Evolutionary conservation across 768 basidiomycete genomes (phyloP).

Genomic region (Russula dissimulans): DNA sequence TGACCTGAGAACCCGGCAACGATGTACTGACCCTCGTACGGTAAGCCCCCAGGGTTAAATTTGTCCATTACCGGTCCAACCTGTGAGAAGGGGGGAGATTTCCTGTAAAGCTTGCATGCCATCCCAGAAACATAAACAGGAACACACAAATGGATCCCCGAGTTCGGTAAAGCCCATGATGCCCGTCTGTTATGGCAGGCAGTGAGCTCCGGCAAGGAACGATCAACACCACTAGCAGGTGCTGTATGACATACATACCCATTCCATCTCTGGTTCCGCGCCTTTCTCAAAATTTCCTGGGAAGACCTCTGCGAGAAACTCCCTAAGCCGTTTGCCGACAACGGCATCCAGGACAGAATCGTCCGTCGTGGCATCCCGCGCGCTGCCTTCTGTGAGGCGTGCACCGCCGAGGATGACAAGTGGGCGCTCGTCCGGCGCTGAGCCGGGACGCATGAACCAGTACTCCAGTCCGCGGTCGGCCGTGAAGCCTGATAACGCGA

Average conservation of each 20-base stretch:
- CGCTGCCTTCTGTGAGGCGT: slow-evolving; percentile 35
- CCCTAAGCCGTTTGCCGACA: slow-evolving; percentile 43
- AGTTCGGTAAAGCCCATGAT: slow-evolving; percentile 68
- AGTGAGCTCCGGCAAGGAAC: neutral
- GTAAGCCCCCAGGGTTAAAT: slow-evolving; percentile 11
- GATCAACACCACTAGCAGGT: neutral
- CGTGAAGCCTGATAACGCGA: slow-evolving; percentile 32
- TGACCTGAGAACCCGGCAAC: slow-evolving; percentile 69
- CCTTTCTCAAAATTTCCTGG: slow-evolving; percentile 41
- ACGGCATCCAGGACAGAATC: slow-evolving; percentile 44
- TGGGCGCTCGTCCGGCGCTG: slow-evolving; percentile 32
- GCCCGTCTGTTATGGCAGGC: slow-evolving; percentile 45
- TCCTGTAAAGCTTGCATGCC: neutral
- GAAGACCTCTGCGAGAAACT: slow-evolving; percentile 52
- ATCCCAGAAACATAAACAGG: neutral
- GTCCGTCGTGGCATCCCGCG: slow-evolving; percentile 46
- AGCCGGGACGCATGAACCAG: slow-evolving; percentile 65
- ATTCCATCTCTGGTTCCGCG: slow-evolving; percentile 65
- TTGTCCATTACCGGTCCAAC: slow-evolving; percentile 49
- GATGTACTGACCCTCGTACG: slow-evolving; percentile 54
- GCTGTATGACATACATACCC: slow-evolving; percentile 48
- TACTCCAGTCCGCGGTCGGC: slow-evolving; percentile 52
- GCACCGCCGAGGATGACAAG: slow-evolving; percentile 69
- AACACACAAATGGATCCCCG: slow-evolving; percentile 58
- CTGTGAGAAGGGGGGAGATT: slow-evolving; percentile 26